phyloP scores from a whole-genome alignment of 305 asterid genomes.

The Caryopteris hybrid region DNA sequence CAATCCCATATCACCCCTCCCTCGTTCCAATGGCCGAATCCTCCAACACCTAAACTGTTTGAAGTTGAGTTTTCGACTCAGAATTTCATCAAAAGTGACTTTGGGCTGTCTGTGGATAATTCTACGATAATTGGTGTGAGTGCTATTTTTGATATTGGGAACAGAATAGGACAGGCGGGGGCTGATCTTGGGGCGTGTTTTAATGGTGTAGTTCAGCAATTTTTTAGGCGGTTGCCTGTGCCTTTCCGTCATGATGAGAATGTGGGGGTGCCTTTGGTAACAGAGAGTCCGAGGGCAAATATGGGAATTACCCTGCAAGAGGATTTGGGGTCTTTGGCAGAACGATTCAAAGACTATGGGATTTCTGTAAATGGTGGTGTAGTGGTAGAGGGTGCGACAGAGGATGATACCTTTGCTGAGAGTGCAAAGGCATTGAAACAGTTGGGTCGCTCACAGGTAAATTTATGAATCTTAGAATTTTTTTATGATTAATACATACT shows the following conservation, averaged over 20 bases:
- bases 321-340: conserved; percentile 84
- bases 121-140: conserved; percentile 59
- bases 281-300: conserved; percentile 40
- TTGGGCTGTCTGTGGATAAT: conserved; percentile 54
- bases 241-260: conserved; percentile 70
- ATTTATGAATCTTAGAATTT: neutral
- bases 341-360: conserved; percentile 67
- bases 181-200: conserved; percentile 73
- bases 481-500: neutral
- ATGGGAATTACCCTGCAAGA: conserved; percentile 55
- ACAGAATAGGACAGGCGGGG: conserved; percentile 76
- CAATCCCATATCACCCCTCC: conserved; percentile 82
- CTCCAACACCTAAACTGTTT: conserved; percentile 61
- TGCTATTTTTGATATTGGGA: conserved; percentile 69
- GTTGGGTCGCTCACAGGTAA: conserved; percentile 80
- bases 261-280: conserved; percentile 34
- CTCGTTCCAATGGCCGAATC: conserved; percentile 72
- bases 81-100: conserved; percentile 52
- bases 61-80: conserved; percentile 68
- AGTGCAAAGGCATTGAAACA: conserved; percentile 63
- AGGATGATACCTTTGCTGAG: conserved; percentile 52
- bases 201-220: conserved; percentile 77
- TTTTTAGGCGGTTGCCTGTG: conserved; percentile 61
- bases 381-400: conserved; percentile 42
- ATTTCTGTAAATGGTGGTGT: conserved; percentile 37